Evolutionary conservation across 192 early-diverging fungal species (phyloP).

Genomic region (Coemansia sp.): DNA sequence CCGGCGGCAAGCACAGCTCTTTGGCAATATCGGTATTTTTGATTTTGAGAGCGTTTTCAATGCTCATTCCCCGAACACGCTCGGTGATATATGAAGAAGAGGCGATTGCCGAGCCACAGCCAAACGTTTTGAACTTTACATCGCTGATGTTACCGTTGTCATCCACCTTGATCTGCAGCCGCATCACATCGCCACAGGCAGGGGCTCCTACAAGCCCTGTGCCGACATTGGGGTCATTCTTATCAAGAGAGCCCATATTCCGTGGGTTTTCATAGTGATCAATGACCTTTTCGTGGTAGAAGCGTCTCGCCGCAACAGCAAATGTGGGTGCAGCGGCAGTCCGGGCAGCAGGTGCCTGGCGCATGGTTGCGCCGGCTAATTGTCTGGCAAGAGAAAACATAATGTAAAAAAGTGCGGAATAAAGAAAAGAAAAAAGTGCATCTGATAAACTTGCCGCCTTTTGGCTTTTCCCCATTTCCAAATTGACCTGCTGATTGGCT

Average conservation of each 20-base stretch:
- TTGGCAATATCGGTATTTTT: slow-evolving; percentile 98
- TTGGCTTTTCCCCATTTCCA: background rate
- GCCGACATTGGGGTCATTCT: slow-evolving; percentile 84
- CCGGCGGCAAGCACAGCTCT: slow-evolving; percentile 91
- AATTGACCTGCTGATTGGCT: background rate
- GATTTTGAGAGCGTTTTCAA: slow-evolving; percentile 87
- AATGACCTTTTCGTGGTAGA: slow-evolving; percentile 73
- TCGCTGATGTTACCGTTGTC: slow-evolving; percentile 91
- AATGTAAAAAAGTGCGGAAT: background rate
- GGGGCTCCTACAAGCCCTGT: slow-evolving; percentile 93
- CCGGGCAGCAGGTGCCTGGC: slow-evolving; percentile 18
- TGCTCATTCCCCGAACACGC: slow-evolving; percentile 89
- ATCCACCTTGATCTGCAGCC: slow-evolving; percentile 96
- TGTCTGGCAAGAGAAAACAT: slow-evolving; percentile 39
- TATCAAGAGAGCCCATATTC: slow-evolving; percentile 92
- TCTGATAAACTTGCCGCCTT: background rate
- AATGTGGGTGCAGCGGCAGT: slow-evolving; percentile 4
- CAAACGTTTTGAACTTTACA: slow-evolving; percentile 98
- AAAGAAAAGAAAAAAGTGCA: slow-evolving; percentile 3
- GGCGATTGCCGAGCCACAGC: slow-evolving; percentile 96
- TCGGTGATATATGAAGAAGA: slow-evolving; percentile 89
- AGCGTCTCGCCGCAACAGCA: slow-evolving; percentile 13
- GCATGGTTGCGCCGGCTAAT: slow-evolving; percentile 17
- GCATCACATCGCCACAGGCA: slow-evolving; percentile 89
- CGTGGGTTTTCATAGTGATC: slow-evolving; percentile 97